Evolutionary conservation across 495 filamentous ascomycete genomes (phyloP).

Genomic region (Lindgomyces ingoldianus): DNA sequence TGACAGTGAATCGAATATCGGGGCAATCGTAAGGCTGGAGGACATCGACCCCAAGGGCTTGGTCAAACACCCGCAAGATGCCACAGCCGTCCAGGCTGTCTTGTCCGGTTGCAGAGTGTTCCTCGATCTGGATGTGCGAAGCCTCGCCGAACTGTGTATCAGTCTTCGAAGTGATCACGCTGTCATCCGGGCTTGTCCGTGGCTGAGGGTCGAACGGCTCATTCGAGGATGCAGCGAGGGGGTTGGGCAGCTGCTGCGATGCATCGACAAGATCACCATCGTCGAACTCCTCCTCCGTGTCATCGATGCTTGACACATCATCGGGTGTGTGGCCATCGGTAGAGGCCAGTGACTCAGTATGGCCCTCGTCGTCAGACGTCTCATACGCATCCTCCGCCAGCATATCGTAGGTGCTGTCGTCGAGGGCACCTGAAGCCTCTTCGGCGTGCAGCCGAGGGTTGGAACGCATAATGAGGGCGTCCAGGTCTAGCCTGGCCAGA

Average conservation of each 20-base stretch:
- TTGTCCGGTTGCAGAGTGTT: not conserved
- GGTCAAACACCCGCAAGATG: slow-evolving; percentile 16
- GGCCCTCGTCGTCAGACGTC: slow-evolving; percentile 35
- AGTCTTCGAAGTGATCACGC: slow-evolving; percentile 18
- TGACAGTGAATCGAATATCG: slow-evolving; percentile 24
- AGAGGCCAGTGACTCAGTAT: slow-evolving; percentile 38
- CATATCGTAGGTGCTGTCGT: slow-evolving; percentile 40
- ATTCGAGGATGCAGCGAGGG: not conserved
- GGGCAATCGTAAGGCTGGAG: slow-evolving; percentile 15
- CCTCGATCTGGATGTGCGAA: slow-evolving; percentile 19
- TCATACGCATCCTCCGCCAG: slow-evolving; percentile 26
- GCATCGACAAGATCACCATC: slow-evolving; percentile 21
- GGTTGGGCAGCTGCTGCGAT: slow-evolving; percentile 1
- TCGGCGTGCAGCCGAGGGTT: slow-evolving; percentile 16
- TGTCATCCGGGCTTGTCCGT: slow-evolving; percentile 11
- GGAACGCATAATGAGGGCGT: slow-evolving; percentile 36
- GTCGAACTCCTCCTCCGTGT: slow-evolving; percentile 28
- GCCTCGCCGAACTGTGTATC: slow-evolving; percentile 18
- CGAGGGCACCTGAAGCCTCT: slow-evolving; percentile 28
- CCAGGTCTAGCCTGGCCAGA: slow-evolving; percentile 25
- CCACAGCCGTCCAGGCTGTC: slow-evolving; percentile 7
- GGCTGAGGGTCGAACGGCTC: slow-evolving; percentile 2
- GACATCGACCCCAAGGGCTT: slow-evolving; percentile 2
- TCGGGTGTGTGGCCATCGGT: slow-evolving; percentile 40
- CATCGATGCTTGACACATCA: slow-evolving; percentile 30